Evolutionary conservation across 78 protist species (phyloP), one percentile per base, ranked within the genome.

Genomic region (Dictyostelium purpureum): DNA sequence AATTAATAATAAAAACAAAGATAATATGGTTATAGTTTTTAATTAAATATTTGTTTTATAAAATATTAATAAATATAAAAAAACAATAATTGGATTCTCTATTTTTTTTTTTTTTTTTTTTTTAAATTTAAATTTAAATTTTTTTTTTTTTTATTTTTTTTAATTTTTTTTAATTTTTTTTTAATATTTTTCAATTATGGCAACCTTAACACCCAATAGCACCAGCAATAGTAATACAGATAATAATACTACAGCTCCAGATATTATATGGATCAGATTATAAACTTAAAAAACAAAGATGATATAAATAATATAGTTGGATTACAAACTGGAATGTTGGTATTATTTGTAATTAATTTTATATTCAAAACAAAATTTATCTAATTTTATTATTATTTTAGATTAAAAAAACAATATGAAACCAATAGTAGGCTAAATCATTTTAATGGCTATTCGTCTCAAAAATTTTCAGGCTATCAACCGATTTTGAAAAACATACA

Each of bases 401-500:
- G 92, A 42, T 73, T 85, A 73, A 61, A 77, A 21, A 85, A 85
- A 31, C 92, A 85, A 59, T 85, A 85, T 61, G 92, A 90, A 65
- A 79, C 94, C 63, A 90, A 79, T 51, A 38, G 51, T 49, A 76
- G 59, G 42, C 31, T 90, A 51, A 35, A 69, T 4, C 88, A 90
- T 35, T 90, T 90, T 54, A 90, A 90, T 54, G 94, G 79, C 2
- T 90, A 79, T 28, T 67, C 81, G 11, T 19, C 77, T 11, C 88
- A 81, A 56, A 81, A 79, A n/a, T 90, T 54, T 78, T 0, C 12
- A 69, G 66, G 43, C 14, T 90, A 31, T 57, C 79, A 24, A 40
- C 14, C 12, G 94, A 90, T 56, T 78, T 90, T 59, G 94, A 90
- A 26, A 79, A 81, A 37, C 80, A 90, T 65, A 90, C 94, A 56